phyloP scores from a whole-genome alignment of 1,284 basidiomycete species.

The Boletus albobrunnescens region DNA sequence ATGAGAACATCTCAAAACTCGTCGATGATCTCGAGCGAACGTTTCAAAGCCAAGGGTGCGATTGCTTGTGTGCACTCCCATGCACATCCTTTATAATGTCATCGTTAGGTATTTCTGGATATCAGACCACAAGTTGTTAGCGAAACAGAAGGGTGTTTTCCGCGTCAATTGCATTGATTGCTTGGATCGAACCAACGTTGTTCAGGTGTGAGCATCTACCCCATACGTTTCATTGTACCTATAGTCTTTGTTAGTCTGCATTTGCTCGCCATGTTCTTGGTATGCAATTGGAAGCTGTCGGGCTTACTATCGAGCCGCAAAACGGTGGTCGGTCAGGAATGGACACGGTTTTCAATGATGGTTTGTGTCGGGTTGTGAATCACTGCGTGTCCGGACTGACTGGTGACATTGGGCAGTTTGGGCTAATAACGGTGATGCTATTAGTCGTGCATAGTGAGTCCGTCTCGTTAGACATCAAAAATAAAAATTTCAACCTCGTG shows the following conservation, averaged over 20 bases:
- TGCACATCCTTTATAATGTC: conserved; percentile 3
- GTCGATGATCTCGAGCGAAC: conserved; percentile 64
- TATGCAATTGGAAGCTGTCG: conserved; percentile 79
- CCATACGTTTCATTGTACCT: not conserved
- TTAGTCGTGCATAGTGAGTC: conserved; percentile 82
- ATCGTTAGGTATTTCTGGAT: conserved; percentile 77
- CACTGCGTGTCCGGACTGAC: not conserved
- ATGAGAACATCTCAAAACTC: conserved; percentile 86
- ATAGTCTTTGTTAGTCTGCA: conserved; percentile 60
- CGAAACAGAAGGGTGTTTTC: conserved; percentile 81
- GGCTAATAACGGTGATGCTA: conserved; percentile 94
- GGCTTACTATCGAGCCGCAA: conserved; percentile 54
- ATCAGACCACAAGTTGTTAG: conserved; percentile 66
- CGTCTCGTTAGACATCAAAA: not conserved
- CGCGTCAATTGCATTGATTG: conserved; percentile 93
- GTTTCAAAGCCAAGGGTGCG: conserved; percentile 71
- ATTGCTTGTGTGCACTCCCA: not conserved
- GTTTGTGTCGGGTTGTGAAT: conserved; percentile 39
- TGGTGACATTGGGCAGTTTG: conserved; percentile 54
- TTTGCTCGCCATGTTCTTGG: conserved; percentile 82
- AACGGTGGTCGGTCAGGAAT: conserved; percentile 53
- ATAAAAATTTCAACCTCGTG: not conserved
- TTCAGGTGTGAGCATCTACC: conserved; percentile 50
- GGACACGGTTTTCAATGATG: conserved; percentile 84
- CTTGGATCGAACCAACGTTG: conserved; percentile 87